Conservation (phyloP, 2,329 filamentous ascomycete genomes). For the Calonectria henricotiae region DNA sequence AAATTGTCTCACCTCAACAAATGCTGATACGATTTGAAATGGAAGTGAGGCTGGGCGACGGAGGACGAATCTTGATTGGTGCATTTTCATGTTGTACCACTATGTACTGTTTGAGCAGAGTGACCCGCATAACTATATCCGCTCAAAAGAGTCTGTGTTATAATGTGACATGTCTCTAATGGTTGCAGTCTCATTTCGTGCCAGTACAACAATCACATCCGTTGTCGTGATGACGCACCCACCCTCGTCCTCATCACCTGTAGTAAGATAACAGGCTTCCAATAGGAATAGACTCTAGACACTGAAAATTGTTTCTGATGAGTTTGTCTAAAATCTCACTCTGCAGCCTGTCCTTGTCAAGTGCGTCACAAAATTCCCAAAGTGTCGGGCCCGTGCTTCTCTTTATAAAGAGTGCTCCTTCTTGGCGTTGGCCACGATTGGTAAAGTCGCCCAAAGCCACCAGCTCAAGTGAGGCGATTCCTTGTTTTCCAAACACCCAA, state of each 20-base stretch:
- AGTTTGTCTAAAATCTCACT: background rate
- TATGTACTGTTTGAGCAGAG: background rate
- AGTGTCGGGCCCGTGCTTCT: background rate
- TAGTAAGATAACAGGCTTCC: background rate
- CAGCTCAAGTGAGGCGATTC: background rate
- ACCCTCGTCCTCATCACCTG: background rate
- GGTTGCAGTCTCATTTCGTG: too few species aligned
- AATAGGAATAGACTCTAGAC: background rate
- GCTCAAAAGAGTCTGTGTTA: too few species aligned
- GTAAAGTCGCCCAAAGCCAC: slow-evolving; percentile 7
- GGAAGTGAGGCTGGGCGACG: too few species aligned
- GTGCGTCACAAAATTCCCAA: background rate
- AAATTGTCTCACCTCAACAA: background rate
- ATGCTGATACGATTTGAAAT: too few species aligned
- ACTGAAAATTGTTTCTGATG: background rate
- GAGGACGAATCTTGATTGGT: too few species aligned
- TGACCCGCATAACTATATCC: too few species aligned
- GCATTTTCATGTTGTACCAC: too few species aligned
- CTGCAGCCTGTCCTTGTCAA: background rate
- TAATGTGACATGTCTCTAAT: too few species aligned
- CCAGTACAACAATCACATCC: background rate
- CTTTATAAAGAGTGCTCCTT: background rate
- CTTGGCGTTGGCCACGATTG: slow-evolving; percentile 1
- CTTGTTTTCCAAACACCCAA: background rate
- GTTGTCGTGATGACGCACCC: background rate